Conservation (phyloP, 1,139 yeast genomes). For the Yamadazyma epiphylla region DNA sequence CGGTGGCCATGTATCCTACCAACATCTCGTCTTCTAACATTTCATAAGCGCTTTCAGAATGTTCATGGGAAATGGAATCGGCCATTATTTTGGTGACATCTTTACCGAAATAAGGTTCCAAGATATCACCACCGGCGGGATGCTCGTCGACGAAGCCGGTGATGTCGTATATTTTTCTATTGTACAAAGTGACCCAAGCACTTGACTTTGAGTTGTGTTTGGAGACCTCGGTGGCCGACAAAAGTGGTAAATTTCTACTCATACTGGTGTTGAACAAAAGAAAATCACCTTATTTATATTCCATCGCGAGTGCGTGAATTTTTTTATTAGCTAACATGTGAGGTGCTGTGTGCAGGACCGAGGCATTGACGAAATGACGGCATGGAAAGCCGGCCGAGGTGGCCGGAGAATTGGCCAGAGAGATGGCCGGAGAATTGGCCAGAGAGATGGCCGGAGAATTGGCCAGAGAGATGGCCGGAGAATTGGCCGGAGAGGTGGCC, state of each 20-base stretch:
- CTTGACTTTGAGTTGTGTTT: constrained; percentile 50
- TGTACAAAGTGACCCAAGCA: constrained; percentile 75
- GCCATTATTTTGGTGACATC: constrained; percentile 79
- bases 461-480: too few relatives aligned
- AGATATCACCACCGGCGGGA: constrained; percentile 81
- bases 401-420: too few relatives aligned
- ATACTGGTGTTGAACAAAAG: too few relatives aligned
- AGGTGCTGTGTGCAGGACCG: too few relatives aligned
- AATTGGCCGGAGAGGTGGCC: too few relatives aligned
- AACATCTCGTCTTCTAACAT: constrained; percentile 73
- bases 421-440: too few relatives aligned
- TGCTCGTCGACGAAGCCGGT: constrained; percentile 76
- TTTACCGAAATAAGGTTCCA: constrained; percentile 75
- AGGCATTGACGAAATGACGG: too few relatives aligned
- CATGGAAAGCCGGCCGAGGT: too few relatives aligned
- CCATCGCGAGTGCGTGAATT: too few relatives aligned
- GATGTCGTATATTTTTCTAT: constrained; percentile 78
- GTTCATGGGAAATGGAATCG: constrained; percentile 66
- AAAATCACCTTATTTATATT: too few relatives aligned
- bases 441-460: too few relatives aligned
- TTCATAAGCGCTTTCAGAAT: constrained; percentile 84
- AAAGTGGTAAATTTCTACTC: constrained; percentile 31
- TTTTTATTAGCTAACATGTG: too few relatives aligned
- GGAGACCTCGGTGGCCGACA: constrained; percentile 37
- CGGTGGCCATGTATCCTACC: constrained; percentile 45